Evolutionary conservation across 768 basidiomycete genomes (phyloP), one percentile per base, ranked within the genome.

Genomic region (Kwoniella botswanensis): DNA sequence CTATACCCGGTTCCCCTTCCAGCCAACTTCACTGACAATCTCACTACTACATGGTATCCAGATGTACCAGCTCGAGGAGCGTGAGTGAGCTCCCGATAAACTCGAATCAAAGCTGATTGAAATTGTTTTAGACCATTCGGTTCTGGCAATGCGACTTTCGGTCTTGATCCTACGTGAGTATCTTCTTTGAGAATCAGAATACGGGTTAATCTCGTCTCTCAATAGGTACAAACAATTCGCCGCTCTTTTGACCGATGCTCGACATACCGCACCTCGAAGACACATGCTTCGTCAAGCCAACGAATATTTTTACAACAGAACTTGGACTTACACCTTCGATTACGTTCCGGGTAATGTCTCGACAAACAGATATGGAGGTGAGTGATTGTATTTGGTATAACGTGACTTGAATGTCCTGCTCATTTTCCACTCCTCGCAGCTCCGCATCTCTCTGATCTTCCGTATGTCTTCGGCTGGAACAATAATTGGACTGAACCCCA

Each of bases 101-200:
- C 7, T 35, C 35, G 1, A 35, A 7, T 35, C 1, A 35, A 1
- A 35, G 35, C 35, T 35, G 35, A 35, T 35, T 35, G 35, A 35
- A 35, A 6, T 35, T 35, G 35, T 6, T 35, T 59, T 35, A 80
- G 79, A 68, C 82, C 82, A 12, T 83, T 70, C 71, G 75, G 70
- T 18, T 75, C 79, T 5, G 80, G 78, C 54, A 82, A 81, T 68
- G 71, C 78, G 43, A 80, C 80, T 1, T 81, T 83, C 64, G 79
- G 79, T 11, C 62, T 79, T n/a, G 59, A 68, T 65, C 71, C 78
- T 2, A 46, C 59, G 69, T 71, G 24, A 58, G 69, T 70, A 5
- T 26, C n/a, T n/a, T 55, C 12, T n/a, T 9, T 21, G 7, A 3
- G n/a, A 12, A 44, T 35, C 13, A 17, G 41, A 17, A 11, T 54